phyloP scores from a whole-genome alignment of 345 rosid genomes.

The Populus davidiana region DNA sequence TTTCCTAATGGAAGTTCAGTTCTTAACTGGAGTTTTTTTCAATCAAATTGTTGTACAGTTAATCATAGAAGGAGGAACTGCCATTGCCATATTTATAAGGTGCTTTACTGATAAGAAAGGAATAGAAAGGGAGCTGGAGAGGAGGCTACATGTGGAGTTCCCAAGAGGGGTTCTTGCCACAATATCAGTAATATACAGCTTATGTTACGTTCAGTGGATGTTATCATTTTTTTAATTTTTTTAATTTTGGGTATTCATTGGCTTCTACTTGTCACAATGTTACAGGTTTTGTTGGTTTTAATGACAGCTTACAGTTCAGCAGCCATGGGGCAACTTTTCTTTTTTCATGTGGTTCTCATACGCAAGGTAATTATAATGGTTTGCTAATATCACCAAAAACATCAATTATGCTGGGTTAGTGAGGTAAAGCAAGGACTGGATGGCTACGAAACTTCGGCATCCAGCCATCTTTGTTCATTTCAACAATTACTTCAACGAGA shows the following conservation, averaged over 20 bases:
- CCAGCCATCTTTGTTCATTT: not conserved
- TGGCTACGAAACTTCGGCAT: not conserved
- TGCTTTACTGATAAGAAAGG: conserved; percentile 84
- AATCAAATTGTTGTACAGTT: conserved; percentile 41
- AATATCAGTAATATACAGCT: conserved; percentile 48
- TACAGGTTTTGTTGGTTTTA: conserved; percentile 66
- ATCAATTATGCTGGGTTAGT: conserved; percentile 1
- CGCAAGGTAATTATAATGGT: conserved; percentile 58
- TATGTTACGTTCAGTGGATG: conserved; percentile 1
- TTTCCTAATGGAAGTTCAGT: not conserved
- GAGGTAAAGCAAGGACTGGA: not conserved
- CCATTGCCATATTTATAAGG: conserved; percentile 78
- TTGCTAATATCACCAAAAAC: not conserved
- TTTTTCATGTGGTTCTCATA: conserved; percentile 90
- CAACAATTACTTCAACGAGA: not conserved
- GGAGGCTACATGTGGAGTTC: conserved; percentile 57
- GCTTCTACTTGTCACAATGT: conserved; percentile 16
- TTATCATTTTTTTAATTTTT: not conserved
- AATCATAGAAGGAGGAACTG: conserved; percentile 86
- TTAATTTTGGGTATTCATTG: conserved; percentile 1
- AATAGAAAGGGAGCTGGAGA: conserved; percentile 64
- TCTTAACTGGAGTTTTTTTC: not conserved
- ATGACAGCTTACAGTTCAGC: conserved; percentile 84
- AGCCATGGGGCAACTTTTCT: conserved; percentile 94
- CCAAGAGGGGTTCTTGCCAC: conserved; percentile 82